Base-by-base conservation (phyloP, 1,139 yeast species). In the Scheffersomyces illinoinensis region DNA sequence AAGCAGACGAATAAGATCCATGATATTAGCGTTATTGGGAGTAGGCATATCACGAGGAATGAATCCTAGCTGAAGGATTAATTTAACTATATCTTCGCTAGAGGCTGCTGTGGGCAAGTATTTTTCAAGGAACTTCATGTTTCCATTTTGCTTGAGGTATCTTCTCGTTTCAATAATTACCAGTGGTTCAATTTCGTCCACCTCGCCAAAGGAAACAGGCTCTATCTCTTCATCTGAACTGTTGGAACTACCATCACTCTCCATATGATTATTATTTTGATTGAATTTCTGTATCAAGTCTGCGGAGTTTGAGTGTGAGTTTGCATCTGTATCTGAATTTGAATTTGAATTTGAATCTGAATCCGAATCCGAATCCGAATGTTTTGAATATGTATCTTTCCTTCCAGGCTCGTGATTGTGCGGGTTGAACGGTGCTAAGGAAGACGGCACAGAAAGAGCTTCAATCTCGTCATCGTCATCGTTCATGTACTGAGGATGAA, bases 61-160 rank as follows among this genome's bases (percentile, higher is more conserved):
- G 66, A 79, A 87, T 1, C 91, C 91, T 43, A 88, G 68, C 55
- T 83, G 66, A 56, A 80, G 73, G 6, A 86, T 82, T 56, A 86
- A 72, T 55, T 69, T 73, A 43, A 84, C 67, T 39, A 88, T 79
- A 65, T 87, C 87, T 24, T 82, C 77, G 14, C 85, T 77, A 20
- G 84, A 77, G 17, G 91, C 86, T 2, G 84, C 82, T 1, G 82
- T 79, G 0, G 93, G 91, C 46, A 90, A 71, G 64, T 84, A 89
- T 54, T 78, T 76, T 58, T 84, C 85, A 57, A 91, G 72, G 64
- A 90, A 89, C 60, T 75, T 72, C 62, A 81, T 74, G 46, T 85
- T 79, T 0, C 97, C 97, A 60, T 84, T 72, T n/a, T 75, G 71
- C 68, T 89, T 89, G 57, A 92, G 73, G 64, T 69, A 87, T 58